Evolutionary conservation across 1,139 yeast species (phyloP).

Genomic region (Candida freyschussii): DNA sequence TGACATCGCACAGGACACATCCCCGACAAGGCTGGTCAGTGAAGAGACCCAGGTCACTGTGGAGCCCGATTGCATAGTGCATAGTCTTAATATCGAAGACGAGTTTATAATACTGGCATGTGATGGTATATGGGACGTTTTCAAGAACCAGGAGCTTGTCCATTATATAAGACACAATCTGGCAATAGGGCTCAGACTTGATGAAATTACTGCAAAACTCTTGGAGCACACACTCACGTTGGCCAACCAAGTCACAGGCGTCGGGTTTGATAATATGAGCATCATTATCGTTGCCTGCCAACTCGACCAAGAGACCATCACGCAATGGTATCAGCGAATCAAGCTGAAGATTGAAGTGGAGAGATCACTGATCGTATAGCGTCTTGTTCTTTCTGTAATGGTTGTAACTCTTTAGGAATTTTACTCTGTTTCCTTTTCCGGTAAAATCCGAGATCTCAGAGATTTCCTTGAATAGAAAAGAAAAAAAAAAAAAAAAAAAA

Average conservation of each 20-base stretch:
- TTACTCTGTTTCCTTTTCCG: too few species aligned
- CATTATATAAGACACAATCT: slow-evolving; percentile 53
- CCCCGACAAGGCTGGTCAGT: slow-evolving; percentile 7
- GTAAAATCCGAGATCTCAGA: too few species aligned
- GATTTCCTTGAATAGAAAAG: too few species aligned
- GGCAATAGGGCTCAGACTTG: slow-evolving; percentile 51
- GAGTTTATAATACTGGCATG: slow-evolving; percentile 69
- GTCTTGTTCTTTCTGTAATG: neutral
- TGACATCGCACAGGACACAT: slow-evolving; percentile 1
- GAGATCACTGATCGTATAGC: slow-evolving; percentile 32
- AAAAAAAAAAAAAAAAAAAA: too few species aligned
- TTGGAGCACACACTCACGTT: slow-evolving; percentile 64
- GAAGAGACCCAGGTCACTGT: slow-evolving; percentile 47
- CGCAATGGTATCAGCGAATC: slow-evolving; percentile 56
- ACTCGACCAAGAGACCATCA: slow-evolving; percentile 36
- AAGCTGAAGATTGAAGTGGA: slow-evolving; percentile 46
- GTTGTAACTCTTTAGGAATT: too few species aligned
- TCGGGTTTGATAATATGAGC: slow-evolving; percentile 81
- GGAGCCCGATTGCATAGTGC: slow-evolving; percentile 64
- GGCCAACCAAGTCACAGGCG: slow-evolving; percentile 71
- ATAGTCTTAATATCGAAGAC: slow-evolving; percentile 44
- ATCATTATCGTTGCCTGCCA: slow-evolving; percentile 60
- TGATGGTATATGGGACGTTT: slow-evolving; percentile 82
- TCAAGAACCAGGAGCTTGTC: slow-evolving; percentile 52
- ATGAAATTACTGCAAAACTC: slow-evolving; percentile 53